Evolutionary conservation across 2,329 filamentous ascomycete species (phyloP), one percentile per base, ranked within the genome.

Genomic region (Sarocladium kiliense): DNA sequence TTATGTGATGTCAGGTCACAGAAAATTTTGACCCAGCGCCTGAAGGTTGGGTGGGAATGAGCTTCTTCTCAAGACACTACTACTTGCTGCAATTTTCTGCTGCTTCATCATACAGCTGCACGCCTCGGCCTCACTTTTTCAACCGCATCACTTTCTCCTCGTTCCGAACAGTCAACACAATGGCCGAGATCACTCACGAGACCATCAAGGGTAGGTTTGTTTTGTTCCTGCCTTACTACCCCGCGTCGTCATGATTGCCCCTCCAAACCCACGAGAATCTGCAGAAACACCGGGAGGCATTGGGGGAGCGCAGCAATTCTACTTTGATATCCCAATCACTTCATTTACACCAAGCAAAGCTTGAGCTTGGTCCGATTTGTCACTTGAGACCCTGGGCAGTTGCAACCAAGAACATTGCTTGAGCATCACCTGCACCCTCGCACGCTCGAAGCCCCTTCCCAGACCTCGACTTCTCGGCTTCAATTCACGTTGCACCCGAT

Each of bases 161-260:
- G 30, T 27, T 44, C 23, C 54, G 19, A 34, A 36, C 19, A 55
- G n/a, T 47, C 10, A 25, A 45, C 71, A 83, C 67, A 66, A 89
- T 89, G 86, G 63, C 67, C 73, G 81, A 89, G 68, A 82, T 89
- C 73, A 81, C 79, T 63, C 87, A 90, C 80, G 83, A 85, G 71
- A 89, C 87, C 69, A 90, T 90, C 79, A 82, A 89, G 77, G 85
- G 85, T 87, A 77, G 62, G 72, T 69, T 55, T 56, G 42, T 41
- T 58, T 47, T 57, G 16, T 21, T 54, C 4, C n/a, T 39, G 11
- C 5, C 18, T 25, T 58, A 19, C 36, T 53, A 47, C 58, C 59
- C 54, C 58, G 61, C 60, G 53, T 53, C 45, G 49, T 56, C 12
- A 51, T 54, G 42, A 32, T 37, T 54, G 58, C 54, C 57, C 59